phyloP scores from a whole-genome alignment of 2,329 filamentous ascomycete genomes.

The Zymoseptoria ardabiliae region DNA sequence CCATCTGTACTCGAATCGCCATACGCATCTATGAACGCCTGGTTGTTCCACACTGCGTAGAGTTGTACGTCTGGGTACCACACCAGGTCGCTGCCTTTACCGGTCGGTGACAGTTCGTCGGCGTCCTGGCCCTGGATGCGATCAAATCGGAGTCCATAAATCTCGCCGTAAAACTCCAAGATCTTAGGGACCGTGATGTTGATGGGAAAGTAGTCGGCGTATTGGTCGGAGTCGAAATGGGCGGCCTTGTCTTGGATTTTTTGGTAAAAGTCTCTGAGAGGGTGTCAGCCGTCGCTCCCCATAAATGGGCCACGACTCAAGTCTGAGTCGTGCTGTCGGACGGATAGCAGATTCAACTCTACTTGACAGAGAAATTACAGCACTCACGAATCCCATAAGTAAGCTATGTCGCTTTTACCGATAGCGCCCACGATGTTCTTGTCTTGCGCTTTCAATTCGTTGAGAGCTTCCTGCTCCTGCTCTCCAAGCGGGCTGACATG shows the following conservation, averaged over 20 bases:
- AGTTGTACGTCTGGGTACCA: slow-evolving; percentile 6
- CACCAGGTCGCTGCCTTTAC: slow-evolving; percentile 9
- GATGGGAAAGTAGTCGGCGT: slow-evolving; percentile 11
- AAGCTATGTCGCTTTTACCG: neutral
- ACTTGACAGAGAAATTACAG: neutral
- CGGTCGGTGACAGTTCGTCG: slow-evolving; percentile 42
- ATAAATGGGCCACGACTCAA: too few relatives aligned
- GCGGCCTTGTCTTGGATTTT: neutral
- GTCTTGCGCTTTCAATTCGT: neutral
- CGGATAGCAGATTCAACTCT: too few relatives aligned
- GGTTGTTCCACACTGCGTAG: neutral
- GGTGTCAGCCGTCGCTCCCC: neutral
- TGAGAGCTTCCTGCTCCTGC: neutral
- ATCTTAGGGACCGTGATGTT: slow-evolving; percentile 1
- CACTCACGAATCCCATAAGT: neutral
- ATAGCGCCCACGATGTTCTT: neutral
- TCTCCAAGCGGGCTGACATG: neutral
- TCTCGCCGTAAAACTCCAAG: slow-evolving; percentile 7
- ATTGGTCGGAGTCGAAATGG: neutral
- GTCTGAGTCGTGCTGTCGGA: too few relatives aligned
- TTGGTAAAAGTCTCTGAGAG: neutral
- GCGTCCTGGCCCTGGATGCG: slow-evolving; percentile 52
- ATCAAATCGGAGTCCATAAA: slow-evolving; percentile 9
- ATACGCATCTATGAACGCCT: neutral
- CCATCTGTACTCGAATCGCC: neutral